Percentiles rank a stretch among this genome's conserved stretches.
Conservation (phyloP, 2,329 filamentous ascomycete species). For the Paracoccidioides lutzii region DNA sequence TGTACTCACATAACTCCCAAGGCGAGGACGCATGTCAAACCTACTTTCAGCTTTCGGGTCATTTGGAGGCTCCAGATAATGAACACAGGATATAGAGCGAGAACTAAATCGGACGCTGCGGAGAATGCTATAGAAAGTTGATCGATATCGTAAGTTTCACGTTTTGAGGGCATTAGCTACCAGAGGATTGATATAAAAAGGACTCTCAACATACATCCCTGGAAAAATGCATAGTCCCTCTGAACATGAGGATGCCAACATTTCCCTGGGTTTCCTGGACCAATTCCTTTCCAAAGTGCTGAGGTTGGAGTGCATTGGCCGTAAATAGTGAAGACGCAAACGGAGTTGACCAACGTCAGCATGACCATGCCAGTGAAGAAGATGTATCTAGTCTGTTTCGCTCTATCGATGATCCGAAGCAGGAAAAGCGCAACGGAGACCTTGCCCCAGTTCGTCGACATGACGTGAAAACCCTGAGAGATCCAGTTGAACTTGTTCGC, state of each 20-base stretch:
- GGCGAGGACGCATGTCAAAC: slow-evolving; percentile 4
- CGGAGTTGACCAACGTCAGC: slow-evolving; percentile 6
- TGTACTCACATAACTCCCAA: slow-evolving; percentile 7
- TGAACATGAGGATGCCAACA: slow-evolving; percentile 7
- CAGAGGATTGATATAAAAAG: neutral
- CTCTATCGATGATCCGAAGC: slow-evolving; percentile 6
- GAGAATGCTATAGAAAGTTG: slow-evolving; percentile 4
- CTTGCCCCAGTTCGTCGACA: slow-evolving; percentile 10
- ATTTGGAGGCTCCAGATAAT: slow-evolving; percentile 9
- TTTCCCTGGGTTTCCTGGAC: neutral
- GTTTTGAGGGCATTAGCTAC: neutral
- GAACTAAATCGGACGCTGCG: slow-evolving; percentile 7
- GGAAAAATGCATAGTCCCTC: slow-evolving; percentile 7
- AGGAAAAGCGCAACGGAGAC: slow-evolving; percentile 8
- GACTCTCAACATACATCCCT: slow-evolving; percentile 3
- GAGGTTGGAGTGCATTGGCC: slow-evolving; percentile 6
- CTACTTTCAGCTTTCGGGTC: slow-evolving; percentile 4
- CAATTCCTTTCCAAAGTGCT: slow-evolving; percentile 3
- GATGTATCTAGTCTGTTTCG: slow-evolving; percentile 3
- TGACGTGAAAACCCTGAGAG: slow-evolving; percentile 8
- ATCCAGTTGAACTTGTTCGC: slow-evolving; percentile 10
- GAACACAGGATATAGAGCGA: slow-evolving; percentile 10
- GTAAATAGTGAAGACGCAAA: slow-evolving; percentile 6
- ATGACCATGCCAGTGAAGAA: slow-evolving; percentile 5
- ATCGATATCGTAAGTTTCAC: neutral